phyloP scores from a whole-genome alignment of 2,329 filamentous ascomycete species.

The Aspergillus carbonarius region DNA sequence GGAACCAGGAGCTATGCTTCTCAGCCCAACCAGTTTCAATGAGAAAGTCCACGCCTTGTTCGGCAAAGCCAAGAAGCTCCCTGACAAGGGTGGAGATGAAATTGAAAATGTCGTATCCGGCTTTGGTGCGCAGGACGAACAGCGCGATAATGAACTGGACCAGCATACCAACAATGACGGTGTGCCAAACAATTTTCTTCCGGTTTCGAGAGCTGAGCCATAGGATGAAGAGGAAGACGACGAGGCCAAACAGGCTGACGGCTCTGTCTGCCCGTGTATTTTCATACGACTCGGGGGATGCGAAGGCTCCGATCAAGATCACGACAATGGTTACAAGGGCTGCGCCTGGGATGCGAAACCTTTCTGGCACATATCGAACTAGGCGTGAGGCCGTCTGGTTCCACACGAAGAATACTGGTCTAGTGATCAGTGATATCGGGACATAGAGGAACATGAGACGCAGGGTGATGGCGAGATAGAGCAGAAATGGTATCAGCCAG shows the following conservation, averaged over 20 bases:
- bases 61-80: constrained; percentile 72
- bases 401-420: constrained; percentile 68
- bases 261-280: constrained; percentile 80
- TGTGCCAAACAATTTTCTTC: constrained; percentile 63
- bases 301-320: constrained; percentile 77
- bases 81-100: constrained; percentile 78
- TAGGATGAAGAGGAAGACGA: constrained; percentile 67
- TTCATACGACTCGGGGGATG: constrained; percentile 66
- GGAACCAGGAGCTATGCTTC: constrained; percentile 62
- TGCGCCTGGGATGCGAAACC: constrained; percentile 62
- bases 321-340: constrained; percentile 65
- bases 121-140: constrained; percentile 78
- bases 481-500: constrained; percentile 80
- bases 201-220: constrained; percentile 71
- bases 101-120: constrained; percentile 86
- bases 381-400: constrained; percentile 60
- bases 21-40: constrained; percentile 49
- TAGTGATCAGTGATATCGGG: constrained; percentile 64
- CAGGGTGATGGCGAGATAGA: constrained; percentile 73
- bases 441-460: constrained; percentile 74
- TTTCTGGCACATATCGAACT: constrained; percentile 64
- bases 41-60: constrained; percentile 71
- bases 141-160: constrained; percentile 84
- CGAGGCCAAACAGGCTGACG: constrained; percentile 74
- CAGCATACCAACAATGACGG: constrained; percentile 85